phyloP scores from a whole-genome alignment of 176 grass and related monocot genomes.

The Thalia dealbata region DNA sequence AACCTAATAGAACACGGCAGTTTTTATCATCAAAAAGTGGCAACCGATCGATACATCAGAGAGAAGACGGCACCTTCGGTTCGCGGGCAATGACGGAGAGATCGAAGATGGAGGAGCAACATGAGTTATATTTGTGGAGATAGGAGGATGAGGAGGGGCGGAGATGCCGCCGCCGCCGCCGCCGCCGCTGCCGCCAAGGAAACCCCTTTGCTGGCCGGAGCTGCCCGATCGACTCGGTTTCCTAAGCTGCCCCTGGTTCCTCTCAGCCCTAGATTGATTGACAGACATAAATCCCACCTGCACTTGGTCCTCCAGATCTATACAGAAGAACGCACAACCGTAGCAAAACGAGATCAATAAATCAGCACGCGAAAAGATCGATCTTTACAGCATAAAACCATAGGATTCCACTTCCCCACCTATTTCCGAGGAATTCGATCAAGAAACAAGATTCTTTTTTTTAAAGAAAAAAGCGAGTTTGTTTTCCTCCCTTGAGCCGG shows the following conservation, averaged over 20 bases:
- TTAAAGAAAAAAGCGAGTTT: neutral
- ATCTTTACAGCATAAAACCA: neutral
- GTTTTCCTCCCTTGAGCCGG: neutral
- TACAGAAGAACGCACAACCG: neutral
- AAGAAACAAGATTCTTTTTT: too few relatives aligned
- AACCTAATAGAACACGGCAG: neutral
- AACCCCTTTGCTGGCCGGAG: conserved; percentile 55
- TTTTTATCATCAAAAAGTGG: neutral
- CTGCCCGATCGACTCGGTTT: conserved; percentile 58
- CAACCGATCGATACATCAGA: neutral
- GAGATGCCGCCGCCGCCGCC: conserved; percentile 24
- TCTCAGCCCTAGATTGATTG: conserved; percentile 32
- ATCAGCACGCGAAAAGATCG: conserved; percentile 2
- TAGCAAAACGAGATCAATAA: neutral
- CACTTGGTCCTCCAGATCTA: conserved; percentile 19
- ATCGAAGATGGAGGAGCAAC: neutral
- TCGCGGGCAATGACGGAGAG: conserved; percentile 13
- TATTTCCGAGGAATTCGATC: neutral
- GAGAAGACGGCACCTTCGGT: conserved; percentile 44
- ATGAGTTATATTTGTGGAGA: conserved; percentile 25
- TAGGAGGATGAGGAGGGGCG: conserved; percentile 7
- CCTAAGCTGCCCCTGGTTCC: conserved; percentile 50
- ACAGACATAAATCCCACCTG: conserved; percentile 67
- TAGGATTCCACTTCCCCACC: neutral
- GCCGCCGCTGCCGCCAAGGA: conserved; percentile 32